These are phyloP conservation scores for Penicillium sp. DNA, from an alignment of 2,329 filamentous ascomycete genomes.

Conservation along the genomic window DNA sequence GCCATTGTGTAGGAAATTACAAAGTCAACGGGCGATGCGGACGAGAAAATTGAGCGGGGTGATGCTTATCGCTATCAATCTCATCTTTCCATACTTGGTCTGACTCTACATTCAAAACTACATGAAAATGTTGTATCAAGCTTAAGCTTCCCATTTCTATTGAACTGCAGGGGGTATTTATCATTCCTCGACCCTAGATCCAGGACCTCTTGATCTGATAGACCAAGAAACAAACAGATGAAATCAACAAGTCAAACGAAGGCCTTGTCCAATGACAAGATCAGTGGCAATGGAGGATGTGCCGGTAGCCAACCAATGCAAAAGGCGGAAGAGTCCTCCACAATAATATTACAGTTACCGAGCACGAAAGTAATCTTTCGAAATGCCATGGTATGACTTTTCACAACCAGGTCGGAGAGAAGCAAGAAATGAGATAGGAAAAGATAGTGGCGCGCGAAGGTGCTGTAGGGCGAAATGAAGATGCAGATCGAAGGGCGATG, in stretches of 20 bases:
- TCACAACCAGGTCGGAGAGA: slow-evolving; percentile 24
- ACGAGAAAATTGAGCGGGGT: slow-evolving; percentile 15
- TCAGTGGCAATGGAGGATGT: slow-evolving; percentile 4
- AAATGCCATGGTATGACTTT: slow-evolving; percentile 16
- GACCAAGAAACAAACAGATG: slow-evolving; percentile 6
- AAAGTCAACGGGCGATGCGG: slow-evolving; percentile 6
- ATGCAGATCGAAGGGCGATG: slow-evolving; percentile 17
- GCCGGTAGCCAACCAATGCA: slow-evolving; percentile 6
- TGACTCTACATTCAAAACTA: too few relatives aligned
- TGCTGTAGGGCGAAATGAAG: slow-evolving; percentile 5
- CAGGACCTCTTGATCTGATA: slow-evolving; percentile 3
- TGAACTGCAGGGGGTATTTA: slow-evolving; percentile 21
- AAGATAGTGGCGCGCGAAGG: slow-evolving; percentile 3
- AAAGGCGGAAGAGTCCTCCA: slow-evolving; percentile 5
- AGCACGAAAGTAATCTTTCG: slow-evolving; percentile 14
- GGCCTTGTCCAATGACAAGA: slow-evolving; percentile 10
- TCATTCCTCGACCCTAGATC: slow-evolving; percentile 12
- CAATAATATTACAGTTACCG: slow-evolving; percentile 36
- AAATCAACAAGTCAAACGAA: slow-evolving; percentile 7
- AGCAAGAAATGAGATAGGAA: slow-evolving; percentile 11
- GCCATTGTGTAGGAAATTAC: slow-evolving; percentile 20
- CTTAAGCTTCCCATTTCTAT: slow-evolving; percentile 18
- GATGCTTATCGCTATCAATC: slow-evolving; percentile 13
- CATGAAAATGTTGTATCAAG: background rate
- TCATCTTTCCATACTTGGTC: background rate